Conservation (phyloP, 31 red algal genomes). For the Asparagopsis taxiformis region DNA sequence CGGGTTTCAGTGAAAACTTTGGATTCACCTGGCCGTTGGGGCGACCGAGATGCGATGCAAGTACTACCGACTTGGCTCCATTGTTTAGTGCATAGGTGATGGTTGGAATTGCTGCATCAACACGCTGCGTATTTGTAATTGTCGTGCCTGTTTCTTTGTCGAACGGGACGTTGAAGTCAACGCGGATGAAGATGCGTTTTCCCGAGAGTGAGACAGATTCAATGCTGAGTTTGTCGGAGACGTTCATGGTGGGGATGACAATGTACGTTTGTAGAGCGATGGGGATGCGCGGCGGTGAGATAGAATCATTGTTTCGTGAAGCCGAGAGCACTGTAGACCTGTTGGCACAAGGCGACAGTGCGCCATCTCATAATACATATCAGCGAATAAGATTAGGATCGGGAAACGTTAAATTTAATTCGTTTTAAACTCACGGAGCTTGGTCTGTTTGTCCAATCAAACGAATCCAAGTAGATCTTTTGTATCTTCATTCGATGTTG, state of each 20-base stretch:
- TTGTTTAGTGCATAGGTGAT: slow-evolving; percentile 70
- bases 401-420: too few species aligned
- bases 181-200: slow-evolving; percentile 91
- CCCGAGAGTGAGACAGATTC: slow-evolving; percentile 60
- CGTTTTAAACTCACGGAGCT: too few species aligned
- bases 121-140: slow-evolving; percentile 80
- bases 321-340: too few species aligned
- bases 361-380: too few species aligned
- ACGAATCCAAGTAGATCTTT: too few species aligned
- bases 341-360: too few species aligned
- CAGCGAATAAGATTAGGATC: too few species aligned
- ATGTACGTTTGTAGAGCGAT: too few species aligned
- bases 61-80: slow-evolving; percentile 81
- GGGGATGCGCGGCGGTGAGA: too few species aligned
- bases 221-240: slow-evolving; percentile 57
- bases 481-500: too few species aligned
- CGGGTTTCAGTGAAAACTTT: slow-evolving; percentile 78
- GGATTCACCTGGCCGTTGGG: slow-evolving; percentile 57
- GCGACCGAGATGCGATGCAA: slow-evolving; percentile 88
- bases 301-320: too few species aligned
- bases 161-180: slow-evolving; percentile 98
- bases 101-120: slow-evolving; percentile 89
- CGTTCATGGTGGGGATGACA: slow-evolving; percentile 11
- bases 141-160: slow-evolving; percentile 82
- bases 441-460: too few species aligned